A percentile compares a stretch with the other conserved stretches of the same genome.
phyloP scores from a whole-genome alignment of 345 rosid species.

The Litchi chinensis region DNA sequence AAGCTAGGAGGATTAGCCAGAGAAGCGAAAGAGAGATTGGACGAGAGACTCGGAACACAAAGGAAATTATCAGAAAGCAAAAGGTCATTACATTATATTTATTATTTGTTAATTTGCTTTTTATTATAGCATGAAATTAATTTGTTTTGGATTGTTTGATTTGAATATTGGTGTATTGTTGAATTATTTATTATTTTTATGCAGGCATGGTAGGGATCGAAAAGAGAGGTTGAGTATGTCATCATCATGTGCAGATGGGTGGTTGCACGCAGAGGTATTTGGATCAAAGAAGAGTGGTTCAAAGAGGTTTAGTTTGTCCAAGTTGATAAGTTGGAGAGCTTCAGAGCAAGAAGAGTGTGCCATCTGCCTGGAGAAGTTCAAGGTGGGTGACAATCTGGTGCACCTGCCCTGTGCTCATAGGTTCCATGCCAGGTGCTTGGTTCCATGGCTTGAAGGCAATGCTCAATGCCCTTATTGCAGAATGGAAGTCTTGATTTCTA shows the following conservation, averaged over 20 bases:
- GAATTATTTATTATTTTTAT: no score
- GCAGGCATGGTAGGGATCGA: slow-evolving; percentile 31
- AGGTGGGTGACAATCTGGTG: slow-evolving; percentile 54
- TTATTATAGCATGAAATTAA: no score
- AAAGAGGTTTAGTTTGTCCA: slow-evolving; percentile 51
- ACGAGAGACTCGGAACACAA: slow-evolving; percentile 57
- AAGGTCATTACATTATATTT: slow-evolving; percentile 29
- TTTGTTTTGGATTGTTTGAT: not conserved
- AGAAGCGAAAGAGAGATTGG: slow-evolving; percentile 83
- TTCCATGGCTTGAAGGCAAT: slow-evolving; percentile 68
- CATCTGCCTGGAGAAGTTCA: slow-evolving; percentile 68
- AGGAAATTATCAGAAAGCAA: slow-evolving; percentile 40
- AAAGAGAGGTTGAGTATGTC: slow-evolving; percentile 21
- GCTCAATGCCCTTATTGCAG: slow-evolving; percentile 82
- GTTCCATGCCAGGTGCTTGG: slow-evolving; percentile 65
- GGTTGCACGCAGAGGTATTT: slow-evolving; percentile 39
- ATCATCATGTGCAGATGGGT: slow-evolving; percentile 16
- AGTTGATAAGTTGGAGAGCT: slow-evolving; percentile 49
- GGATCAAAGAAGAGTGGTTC: slow-evolving; percentile 38
- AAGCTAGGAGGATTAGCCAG: slow-evolving; percentile 66
- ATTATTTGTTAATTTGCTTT: no score
- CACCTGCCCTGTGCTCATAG: slow-evolving; percentile 69
- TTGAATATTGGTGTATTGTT: not conserved
- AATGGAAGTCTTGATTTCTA: slow-evolving; percentile 31
- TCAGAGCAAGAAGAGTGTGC: slow-evolving; percentile 67